Evolutionary conservation across 2,329 filamentous ascomycete species (phyloP).

Genomic region (Aciculosporium take): DNA sequence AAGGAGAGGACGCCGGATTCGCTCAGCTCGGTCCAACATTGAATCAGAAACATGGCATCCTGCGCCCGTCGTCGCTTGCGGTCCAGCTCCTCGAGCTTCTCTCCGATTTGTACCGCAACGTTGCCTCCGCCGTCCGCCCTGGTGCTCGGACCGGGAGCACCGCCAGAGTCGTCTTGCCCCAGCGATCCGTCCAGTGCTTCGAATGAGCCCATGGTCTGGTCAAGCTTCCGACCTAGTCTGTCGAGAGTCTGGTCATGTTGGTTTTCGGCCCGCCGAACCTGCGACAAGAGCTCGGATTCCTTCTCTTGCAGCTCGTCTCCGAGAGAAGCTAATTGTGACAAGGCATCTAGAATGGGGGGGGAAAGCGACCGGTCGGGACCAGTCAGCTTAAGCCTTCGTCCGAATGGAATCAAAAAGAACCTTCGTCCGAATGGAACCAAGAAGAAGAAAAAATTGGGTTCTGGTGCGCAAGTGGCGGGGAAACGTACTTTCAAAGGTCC

Average conservation of each 20-base stretch:
- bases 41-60: conserved; percentile 88
- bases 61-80: conserved; percentile 77
- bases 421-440: no score
- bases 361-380: neutral
- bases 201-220: conserved; percentile 84
- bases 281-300: conserved; percentile 81
- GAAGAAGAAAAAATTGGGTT: neutral
- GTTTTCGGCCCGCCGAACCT: conserved; percentile 78
- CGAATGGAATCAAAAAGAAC: no score
- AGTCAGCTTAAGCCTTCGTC: no score
- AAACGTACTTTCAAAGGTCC: conserved; percentile 70
- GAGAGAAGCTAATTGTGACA: conserved; percentile 54
- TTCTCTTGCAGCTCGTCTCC: conserved; percentile 76
- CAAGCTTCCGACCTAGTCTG: conserved; percentile 74
- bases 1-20: conserved; percentile 75
- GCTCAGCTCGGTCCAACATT: conserved; percentile 93
- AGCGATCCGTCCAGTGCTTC: conserved; percentile 76
- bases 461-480: neutral
- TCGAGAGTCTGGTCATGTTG: conserved; percentile 88
- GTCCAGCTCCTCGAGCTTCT: conserved; percentile 85
- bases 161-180: conserved; percentile 39
- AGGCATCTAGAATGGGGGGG: conserved; percentile 31
- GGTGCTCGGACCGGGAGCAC: conserved; percentile 18
- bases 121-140: conserved; percentile 55
- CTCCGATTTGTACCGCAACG: conserved; percentile 86